Conservation (phyloP, 176 grass and related monocot genomes). For the Zoysia pacifica region DNA sequence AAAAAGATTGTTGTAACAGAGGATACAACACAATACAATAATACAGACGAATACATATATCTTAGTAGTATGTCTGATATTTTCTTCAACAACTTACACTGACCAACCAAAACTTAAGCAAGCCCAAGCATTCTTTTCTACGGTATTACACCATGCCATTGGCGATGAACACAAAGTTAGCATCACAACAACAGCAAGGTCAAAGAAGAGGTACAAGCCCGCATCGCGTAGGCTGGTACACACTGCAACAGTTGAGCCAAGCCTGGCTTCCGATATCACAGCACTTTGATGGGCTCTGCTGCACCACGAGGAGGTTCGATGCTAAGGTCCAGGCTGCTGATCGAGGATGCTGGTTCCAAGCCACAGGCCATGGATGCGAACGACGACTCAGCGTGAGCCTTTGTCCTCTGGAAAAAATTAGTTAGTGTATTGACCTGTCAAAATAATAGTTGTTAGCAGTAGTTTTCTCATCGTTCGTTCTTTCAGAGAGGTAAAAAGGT, state of each 20-base stretch:
- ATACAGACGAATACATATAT: neutral
- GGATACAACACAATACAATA: neutral
- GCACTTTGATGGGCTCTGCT: constrained; percentile 56
- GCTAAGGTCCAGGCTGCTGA: constrained; percentile 66
- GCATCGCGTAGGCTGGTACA: neutral
- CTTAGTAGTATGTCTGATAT: neutral
- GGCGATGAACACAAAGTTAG: constrained; percentile 28
- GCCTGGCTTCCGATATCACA: constrained; percentile 39
- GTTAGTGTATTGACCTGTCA: constrained; percentile 20
- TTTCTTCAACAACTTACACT: constrained; percentile 28
- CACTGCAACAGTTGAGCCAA: neutral
- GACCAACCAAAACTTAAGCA: constrained; percentile 17
- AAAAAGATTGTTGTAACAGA: neutral
- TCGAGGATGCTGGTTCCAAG: constrained; percentile 31
- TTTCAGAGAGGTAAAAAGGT: neutral
- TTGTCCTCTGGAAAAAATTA: constrained; percentile 3
- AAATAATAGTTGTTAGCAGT: neutral
- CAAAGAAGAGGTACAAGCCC: neutral
- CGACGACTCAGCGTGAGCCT: constrained; percentile 2
- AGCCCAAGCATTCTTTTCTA: constrained; percentile 28
- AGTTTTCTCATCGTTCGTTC: neutral
- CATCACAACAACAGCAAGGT: neutral
- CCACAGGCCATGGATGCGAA: constrained; percentile 41
- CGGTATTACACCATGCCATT: neutral
- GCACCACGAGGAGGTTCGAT: constrained; percentile 57